Evolutionary conservation across 306 rosid genomes (phyloP).

Genomic region (Ceratonia siliqua): DNA sequence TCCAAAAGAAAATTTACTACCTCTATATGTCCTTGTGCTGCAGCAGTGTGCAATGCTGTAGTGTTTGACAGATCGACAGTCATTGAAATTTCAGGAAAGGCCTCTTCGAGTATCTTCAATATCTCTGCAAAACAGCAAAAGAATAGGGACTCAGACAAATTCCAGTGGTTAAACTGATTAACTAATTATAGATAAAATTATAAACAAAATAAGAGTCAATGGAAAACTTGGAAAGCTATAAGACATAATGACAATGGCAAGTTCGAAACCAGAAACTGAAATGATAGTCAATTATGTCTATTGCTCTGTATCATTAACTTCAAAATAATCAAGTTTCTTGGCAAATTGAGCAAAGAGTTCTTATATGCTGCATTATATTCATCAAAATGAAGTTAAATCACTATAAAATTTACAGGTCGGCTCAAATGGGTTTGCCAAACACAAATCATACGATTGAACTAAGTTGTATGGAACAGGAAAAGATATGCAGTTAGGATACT

Average conservation of each 20-base stretch:
- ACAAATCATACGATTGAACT: slow-evolving; percentile 21
- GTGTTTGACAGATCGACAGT: slow-evolving; percentile 76
- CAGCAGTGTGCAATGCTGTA: slow-evolving; percentile 83
- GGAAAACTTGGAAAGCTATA: slow-evolving; percentile 10
- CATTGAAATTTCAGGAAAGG: slow-evolving; percentile 68
- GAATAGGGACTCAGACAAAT: slow-evolving; percentile 25
- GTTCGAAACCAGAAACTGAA: background rate
- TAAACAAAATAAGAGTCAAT: background rate
- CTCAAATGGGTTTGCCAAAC: slow-evolving; percentile 9
- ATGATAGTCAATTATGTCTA: background rate
- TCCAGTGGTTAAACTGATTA: slow-evolving; percentile 6
- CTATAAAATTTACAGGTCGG: background rate
- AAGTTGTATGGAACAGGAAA: slow-evolving; percentile 1
- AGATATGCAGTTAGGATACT: background rate
- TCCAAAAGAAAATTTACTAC: slow-evolving; percentile 64
- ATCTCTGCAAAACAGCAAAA: slow-evolving; percentile 52
- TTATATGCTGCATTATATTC: slow-evolving; percentile 11
- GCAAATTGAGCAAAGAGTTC: slow-evolving; percentile 11
- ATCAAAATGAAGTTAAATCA: slow-evolving; percentile 24
- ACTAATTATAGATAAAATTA: slow-evolving; percentile 1
- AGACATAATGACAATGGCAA: slow-evolving; percentile 4
- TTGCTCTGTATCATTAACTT: slow-evolving; percentile 17
- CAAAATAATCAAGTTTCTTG: background rate
- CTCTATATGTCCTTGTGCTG: slow-evolving; percentile 67
- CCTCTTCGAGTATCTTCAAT: slow-evolving; percentile 63